Evolutionary conservation across 352 stramenopile genomes (phyloP), one percentile per base, ranked within the genome.

Genomic region (Pythium guiyangense): DNA sequence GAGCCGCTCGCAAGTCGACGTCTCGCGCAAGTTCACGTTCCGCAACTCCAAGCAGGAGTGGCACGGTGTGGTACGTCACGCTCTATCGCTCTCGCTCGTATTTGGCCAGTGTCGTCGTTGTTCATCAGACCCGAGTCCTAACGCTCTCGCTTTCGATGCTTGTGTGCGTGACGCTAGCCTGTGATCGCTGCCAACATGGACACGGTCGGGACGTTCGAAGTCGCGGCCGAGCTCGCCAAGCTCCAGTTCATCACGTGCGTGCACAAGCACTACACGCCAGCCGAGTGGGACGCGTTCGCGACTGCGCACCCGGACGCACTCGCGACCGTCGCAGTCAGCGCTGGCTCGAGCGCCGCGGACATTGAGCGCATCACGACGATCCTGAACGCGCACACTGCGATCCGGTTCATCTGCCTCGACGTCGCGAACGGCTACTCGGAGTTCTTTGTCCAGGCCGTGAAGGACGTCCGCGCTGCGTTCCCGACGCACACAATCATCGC

Each of bases 131-230:
- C 6, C 29, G 3, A 34, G 29, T 34, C 29, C 29, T 34, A 34
- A 34, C 29, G 9, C 4, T 9, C 4, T n/a, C 3, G 25, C 35
- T 43, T 4, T 54, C 17, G 35, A 27, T 27, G 26, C 27, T 22
- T 47, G 5, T 54, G 20, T 54, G 31, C 18, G 6, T 20, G 29
- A 2, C 12, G 40, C 9, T 57, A 88, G 78, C 90, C 90, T 10
- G 79, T 97, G 60, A 92, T 97, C 50, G 87, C 88, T 9, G 84
- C 88, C 37, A 97, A 97, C 65, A 97, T 97, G 90, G 90, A 97
- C 68, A 96, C 88, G 4, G 88, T 94, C 27, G 90, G 90, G 29
- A 97, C 90, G 26, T 97, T 97, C 57, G 87, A 94, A 58, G 92
- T 96, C 71, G 88, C 88, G 15, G 63, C 75, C 0, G 86, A 82